Evolutionary conservation across 441 rosid genomes (phyloP).

Genomic region (Metrosideros polymorpha): DNA sequence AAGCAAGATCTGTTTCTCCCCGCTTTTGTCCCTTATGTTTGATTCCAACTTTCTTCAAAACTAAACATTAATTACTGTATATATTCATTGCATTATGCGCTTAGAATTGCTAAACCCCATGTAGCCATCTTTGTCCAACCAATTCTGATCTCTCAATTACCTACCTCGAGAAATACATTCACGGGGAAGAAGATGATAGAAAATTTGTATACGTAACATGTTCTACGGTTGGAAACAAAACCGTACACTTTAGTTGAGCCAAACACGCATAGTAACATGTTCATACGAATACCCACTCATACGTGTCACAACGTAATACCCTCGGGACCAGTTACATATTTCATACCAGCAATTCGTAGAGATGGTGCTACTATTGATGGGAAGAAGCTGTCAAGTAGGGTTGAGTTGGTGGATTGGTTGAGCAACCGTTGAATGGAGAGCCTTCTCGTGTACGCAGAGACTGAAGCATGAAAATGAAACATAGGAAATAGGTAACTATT

Average conservation of each 20-base stretch:
- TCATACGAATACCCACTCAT: background rate
- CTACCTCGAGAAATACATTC: background rate
- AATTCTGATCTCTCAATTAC: background rate
- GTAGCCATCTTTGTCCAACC: background rate
- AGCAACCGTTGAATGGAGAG: background rate
- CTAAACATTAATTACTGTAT: background rate
- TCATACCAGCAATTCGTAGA: background rate
- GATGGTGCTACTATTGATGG: background rate
- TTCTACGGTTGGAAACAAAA: background rate
- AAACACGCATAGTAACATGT: background rate
- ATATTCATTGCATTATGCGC: background rate
- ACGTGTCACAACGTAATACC: background rate
- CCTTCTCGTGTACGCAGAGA: background rate
- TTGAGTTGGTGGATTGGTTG: background rate
- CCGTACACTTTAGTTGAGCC: background rate
- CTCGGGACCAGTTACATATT: background rate
- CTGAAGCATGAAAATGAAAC: background rate
- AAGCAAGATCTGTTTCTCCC: background rate
- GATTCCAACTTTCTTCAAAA: background rate
- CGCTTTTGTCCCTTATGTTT: background rate
- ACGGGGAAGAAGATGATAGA: too few relatives aligned
- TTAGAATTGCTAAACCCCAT: background rate
- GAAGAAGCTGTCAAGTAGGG: background rate
- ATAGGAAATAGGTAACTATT: background rate
- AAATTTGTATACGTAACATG: too few relatives aligned